phyloP scores from a whole-genome alignment of 202 grass and related monocot species.

The Panicum virgatum region DNA sequence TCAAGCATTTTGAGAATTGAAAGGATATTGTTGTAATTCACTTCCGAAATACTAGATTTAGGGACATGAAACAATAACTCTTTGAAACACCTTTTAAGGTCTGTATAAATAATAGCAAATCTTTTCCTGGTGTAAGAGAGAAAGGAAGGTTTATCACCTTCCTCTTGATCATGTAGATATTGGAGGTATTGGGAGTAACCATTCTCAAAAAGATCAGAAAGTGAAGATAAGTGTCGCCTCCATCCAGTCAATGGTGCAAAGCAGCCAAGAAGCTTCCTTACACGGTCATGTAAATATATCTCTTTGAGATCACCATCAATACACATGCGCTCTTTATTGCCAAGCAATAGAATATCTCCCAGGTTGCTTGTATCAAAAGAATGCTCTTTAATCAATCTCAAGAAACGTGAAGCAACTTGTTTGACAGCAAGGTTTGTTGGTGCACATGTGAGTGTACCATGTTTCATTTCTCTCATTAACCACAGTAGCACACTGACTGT shows the following conservation, averaged over 20 bases:
- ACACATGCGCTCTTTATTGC: slow-evolving; percentile 56
- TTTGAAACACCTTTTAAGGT: slow-evolving; percentile 52
- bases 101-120: slow-evolving; percentile 28
- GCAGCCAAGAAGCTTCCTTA: slow-evolving; percentile 47
- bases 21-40: slow-evolving; percentile 41
- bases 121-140: slow-evolving; percentile 35
- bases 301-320: slow-evolving; percentile 46
- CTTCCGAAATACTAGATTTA: slow-evolving; percentile 47
- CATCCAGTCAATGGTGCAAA: slow-evolving; percentile 64
- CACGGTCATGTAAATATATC: slow-evolving; percentile 60
- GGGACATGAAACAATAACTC: slow-evolving; percentile 54
- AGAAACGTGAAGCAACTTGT: slow-evolving; percentile 57
- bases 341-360: slow-evolving; percentile 60
- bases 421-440: slow-evolving; percentile 74
- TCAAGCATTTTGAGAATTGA: slow-evolving; percentile 46
- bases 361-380: slow-evolving; percentile 22
- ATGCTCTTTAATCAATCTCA: slow-evolving; percentile 46
- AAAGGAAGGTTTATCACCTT: slow-evolving; percentile 39
- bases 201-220: slow-evolving; percentile 49
- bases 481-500: slow-evolving; percentile 55
- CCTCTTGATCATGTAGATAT: slow-evolving; percentile 27
- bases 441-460: slow-evolving; percentile 60
- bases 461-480: slow-evolving; percentile 44
- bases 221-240: slow-evolving; percentile 44
- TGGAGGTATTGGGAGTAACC: slow-evolving; percentile 38